Conservation (phyloP, 768 basidiomycete species). For the Boletus insuetus region DNA sequence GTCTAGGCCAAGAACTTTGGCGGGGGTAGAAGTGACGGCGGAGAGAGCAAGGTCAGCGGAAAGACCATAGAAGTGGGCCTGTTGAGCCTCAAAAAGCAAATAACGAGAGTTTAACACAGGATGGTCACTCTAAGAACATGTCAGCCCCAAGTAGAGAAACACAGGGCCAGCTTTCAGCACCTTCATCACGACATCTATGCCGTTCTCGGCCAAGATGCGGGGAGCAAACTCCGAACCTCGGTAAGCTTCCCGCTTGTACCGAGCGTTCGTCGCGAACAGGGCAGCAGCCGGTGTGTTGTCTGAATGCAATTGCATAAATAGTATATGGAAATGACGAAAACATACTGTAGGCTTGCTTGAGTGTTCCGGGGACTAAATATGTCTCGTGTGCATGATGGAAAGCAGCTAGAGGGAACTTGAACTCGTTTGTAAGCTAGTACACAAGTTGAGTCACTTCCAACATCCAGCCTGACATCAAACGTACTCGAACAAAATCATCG, state of each 20-base stretch:
- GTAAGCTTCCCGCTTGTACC: slow-evolving; percentile 63
- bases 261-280: slow-evolving; percentile 75
- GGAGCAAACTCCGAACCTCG: slow-evolving; percentile 64
- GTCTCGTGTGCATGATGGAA: slow-evolving; percentile 90
- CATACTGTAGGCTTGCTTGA: slow-evolving; percentile 65
- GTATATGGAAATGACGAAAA: neutral
- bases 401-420: slow-evolving; percentile 77
- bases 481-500: slow-evolving; percentile 63
- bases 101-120: slow-evolving; percentile 55
- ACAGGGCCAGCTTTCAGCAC: slow-evolving; percentile 33
- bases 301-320: slow-evolving; percentile 12
- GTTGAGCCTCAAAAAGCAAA: slow-evolving; percentile 57
- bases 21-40: slow-evolving; percentile 70
- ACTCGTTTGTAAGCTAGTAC: slow-evolving; percentile 82
- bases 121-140: slow-evolving; percentile 44
- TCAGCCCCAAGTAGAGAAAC: slow-evolving; percentile 2
- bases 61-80: slow-evolving; percentile 72
- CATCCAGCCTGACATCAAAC: slow-evolving; percentile 19
- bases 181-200: slow-evolving; percentile 62
- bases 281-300: slow-evolving; percentile 69
- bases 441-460: slow-evolving; percentile 2
- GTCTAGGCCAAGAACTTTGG: slow-evolving; percentile 64
- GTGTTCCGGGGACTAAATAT: slow-evolving; percentile 79
- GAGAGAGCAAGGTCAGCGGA: slow-evolving; percentile 62
- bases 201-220: slow-evolving; percentile 54